phyloP scores from a whole-genome alignment of 176 grass and related monocot species.

The Rhipidocladum racemiflorum region DNA sequence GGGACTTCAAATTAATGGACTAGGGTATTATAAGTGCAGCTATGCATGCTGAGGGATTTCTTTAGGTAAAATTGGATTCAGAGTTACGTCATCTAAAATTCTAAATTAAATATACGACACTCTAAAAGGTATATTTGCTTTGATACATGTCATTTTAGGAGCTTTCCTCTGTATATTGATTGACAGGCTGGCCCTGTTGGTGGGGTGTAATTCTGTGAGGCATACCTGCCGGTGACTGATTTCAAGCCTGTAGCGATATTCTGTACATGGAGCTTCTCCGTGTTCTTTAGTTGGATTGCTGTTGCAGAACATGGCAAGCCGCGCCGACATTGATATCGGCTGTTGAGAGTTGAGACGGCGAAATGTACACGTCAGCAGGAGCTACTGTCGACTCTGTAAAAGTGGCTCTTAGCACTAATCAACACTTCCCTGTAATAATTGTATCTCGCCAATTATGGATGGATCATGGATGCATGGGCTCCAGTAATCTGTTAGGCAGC shows the following conservation, averaged over 20 bases:
- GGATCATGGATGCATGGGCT: background rate
- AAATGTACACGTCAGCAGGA: background rate
- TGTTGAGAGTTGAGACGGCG: background rate
- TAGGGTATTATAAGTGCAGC: too few relatives aligned
- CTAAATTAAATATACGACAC: too few relatives aligned
- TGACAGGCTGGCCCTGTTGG: background rate
- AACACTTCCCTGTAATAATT: too few relatives aligned
- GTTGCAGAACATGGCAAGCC: slow-evolving; percentile 13
- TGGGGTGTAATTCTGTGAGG: background rate
- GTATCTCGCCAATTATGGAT: background rate
- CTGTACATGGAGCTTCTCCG: background rate
- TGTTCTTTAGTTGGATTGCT: background rate
- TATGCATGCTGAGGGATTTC: background rate
- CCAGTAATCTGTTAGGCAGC: background rate
- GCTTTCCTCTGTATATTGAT: background rate
- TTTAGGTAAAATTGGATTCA: too few relatives aligned
- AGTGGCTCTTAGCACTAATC: background rate
- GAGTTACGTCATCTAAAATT: too few relatives aligned
- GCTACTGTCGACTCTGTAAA: background rate
- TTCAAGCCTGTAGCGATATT: background rate
- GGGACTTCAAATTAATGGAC: too few relatives aligned
- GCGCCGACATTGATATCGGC: background rate
- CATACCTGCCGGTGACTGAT: background rate
- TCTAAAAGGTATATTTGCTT: too few relatives aligned
- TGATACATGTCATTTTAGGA: too few relatives aligned